A percentile compares a stretch with the other conserved stretches of the same genome.
Conservation (phyloP, 2,329 filamentous ascomycete species). For the Aureobasidium uvarum region DNA sequence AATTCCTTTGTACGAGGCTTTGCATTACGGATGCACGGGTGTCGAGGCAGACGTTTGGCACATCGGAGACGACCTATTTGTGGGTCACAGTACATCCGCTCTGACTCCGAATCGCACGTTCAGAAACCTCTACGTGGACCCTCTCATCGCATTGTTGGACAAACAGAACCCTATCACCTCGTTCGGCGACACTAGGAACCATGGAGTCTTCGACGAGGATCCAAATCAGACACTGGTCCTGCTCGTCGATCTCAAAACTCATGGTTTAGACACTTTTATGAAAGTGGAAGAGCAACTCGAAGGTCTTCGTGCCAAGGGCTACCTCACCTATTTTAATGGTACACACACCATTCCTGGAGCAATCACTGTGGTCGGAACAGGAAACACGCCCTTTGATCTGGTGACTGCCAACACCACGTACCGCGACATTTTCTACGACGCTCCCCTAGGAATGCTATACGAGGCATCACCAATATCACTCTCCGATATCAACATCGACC, state of each 20-base stretch:
- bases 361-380: constrained; percentile 68
- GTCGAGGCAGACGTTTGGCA: constrained; percentile 71
- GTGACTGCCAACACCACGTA: constrained; percentile 55
- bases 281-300: constrained; percentile 56
- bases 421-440: constrained; percentile 63
- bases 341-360: constrained; percentile 54
- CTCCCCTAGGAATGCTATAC: constrained; percentile 54
- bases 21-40: constrained; percentile 59
- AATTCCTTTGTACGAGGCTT: constrained; percentile 62
- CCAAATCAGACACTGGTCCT: constrained; percentile 53
- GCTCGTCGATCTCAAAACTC: constrained; percentile 68
- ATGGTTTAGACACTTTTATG: constrained; percentile 53
- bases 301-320: constrained; percentile 59
- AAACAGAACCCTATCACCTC: constrained; percentile 52
- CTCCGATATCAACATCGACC: not conserved
- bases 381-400: constrained; percentile 60
- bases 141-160: constrained; percentile 59
- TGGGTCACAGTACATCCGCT: constrained; percentile 61
- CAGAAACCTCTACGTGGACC: constrained; percentile 62
- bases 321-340: constrained; percentile 50
- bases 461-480: constrained; percentile 31
- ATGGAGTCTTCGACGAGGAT: constrained; percentile 54
- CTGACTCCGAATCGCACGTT: constrained; percentile 60
- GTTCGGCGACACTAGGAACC: constrained; percentile 46
- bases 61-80: constrained; percentile 56